Evolutionary conservation across 1,139 yeast species (phyloP).

Genomic region (Meyerozyma smithsonii): DNA sequence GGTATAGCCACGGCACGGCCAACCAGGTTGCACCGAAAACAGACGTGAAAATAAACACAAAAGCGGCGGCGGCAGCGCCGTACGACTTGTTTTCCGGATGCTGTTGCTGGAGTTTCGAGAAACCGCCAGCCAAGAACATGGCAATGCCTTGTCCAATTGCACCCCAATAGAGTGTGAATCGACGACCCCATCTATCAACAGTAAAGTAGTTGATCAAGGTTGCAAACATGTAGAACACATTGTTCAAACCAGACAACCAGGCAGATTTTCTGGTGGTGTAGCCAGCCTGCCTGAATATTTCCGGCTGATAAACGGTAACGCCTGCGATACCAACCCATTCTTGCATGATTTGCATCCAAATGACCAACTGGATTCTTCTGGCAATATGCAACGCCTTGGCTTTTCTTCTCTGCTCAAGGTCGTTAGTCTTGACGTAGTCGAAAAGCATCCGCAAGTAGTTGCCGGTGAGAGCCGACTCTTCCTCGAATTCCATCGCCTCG

Average conservation of each 20-base stretch:
- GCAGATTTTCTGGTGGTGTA: conserved; percentile 22
- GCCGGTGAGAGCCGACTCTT: conserved; percentile 16
- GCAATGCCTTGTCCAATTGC: conserved; percentile 33
- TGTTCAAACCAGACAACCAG: conserved; percentile 21
- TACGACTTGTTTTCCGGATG: conserved; percentile 23
- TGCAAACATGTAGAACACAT: conserved; percentile 18
- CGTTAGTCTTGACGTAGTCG: conserved; percentile 12
- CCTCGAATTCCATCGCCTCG: conserved; percentile 15
- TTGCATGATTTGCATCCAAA: conserved; percentile 36
- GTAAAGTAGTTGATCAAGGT: conserved; percentile 22
- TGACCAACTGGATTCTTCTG: conserved; percentile 33
- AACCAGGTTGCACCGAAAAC: conserved; percentile 34
- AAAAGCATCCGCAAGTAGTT: conserved; percentile 16
- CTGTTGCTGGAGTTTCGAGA: conserved; percentile 23
- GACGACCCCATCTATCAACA: conserved; percentile 25
- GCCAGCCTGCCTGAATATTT: conserved; percentile 30
- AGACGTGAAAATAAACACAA: conserved; percentile 35
- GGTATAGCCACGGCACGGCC: conserved; percentile 41
- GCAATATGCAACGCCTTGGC: conserved; percentile 20
- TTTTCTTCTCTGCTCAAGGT: conserved; percentile 9
- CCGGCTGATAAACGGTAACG: conserved; percentile 35
- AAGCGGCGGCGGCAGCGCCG: conserved; percentile 43
- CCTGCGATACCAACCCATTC: conserved; percentile 40
- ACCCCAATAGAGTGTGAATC: conserved; percentile 29
- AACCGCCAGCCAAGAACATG: conserved; percentile 34